A percentile compares a stretch with the other conserved stretches of the same genome.
These are phyloP conservation scores for Pulveroboletus sp. DNA, from an alignment of 768 basidiomycete genomes.

Conservation along the genomic window DNA sequence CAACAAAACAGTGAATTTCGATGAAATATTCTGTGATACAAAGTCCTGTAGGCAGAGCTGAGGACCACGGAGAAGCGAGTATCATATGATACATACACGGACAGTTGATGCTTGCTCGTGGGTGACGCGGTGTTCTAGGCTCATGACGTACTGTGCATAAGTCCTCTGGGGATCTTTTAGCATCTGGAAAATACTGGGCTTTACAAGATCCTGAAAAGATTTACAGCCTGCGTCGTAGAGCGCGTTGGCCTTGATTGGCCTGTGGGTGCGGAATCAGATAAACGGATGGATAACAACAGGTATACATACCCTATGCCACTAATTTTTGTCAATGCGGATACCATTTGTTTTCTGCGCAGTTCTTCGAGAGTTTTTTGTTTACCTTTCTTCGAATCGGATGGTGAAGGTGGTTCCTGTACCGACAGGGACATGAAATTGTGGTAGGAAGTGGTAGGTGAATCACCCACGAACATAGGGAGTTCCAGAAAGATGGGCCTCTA, in stretches of 20 bases:
- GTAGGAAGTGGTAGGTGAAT: background rate
- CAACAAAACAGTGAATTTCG: slow-evolving; percentile 48
- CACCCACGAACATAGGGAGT: slow-evolving; percentile 37
- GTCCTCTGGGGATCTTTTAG: slow-evolving; percentile 39
- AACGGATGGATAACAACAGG: background rate
- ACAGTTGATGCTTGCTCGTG: slow-evolving; percentile 43
- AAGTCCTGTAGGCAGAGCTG: slow-evolving; percentile 39
- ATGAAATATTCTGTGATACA: slow-evolving; percentile 43
- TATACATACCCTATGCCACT: slow-evolving; percentile 47
- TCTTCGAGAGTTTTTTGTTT: slow-evolving; percentile 22
- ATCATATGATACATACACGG: slow-evolving; percentile 36
- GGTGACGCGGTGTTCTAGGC: slow-evolving; percentile 35
- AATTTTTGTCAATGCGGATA: slow-evolving; percentile 36
- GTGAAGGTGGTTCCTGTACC: slow-evolving; percentile 16
- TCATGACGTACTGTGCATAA: slow-evolving; percentile 39
- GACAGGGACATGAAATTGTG: slow-evolving; percentile 2
- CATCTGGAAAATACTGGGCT: slow-evolving; percentile 36
- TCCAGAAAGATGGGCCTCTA: slow-evolving; percentile 39
- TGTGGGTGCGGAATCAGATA: slow-evolving; percentile 4
- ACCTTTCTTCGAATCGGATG: slow-evolving; percentile 3
- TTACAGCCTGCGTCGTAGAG: slow-evolving; percentile 52
- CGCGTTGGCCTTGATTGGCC: slow-evolving; percentile 34
- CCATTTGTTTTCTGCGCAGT: slow-evolving; percentile 26
- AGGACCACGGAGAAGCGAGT: background rate
- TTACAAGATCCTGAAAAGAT: slow-evolving; percentile 39